Conservation (phyloP, 2,329 filamentous ascomycete genomes). For the Clonostachys sp. region DNA sequence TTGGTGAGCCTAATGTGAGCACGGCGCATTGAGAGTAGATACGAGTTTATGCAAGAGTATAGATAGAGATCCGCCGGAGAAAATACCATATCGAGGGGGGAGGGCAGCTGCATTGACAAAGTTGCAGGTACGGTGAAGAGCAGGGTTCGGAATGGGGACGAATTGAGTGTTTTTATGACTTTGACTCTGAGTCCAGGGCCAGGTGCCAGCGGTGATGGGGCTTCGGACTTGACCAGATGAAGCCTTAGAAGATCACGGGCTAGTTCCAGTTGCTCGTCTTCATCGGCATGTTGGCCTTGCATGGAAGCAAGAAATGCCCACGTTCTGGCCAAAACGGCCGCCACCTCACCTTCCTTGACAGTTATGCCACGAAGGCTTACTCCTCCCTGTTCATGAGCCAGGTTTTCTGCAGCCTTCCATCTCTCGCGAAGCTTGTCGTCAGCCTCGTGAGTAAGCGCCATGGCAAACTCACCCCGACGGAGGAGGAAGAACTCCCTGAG, state of each 20-base stretch:
- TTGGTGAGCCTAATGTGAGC: conserved; percentile 81
- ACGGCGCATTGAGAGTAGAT: conserved; percentile 78
- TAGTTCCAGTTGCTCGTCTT: conserved; percentile 79
- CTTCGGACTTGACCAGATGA: conserved; percentile 44
- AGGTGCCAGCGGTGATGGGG: conserved; percentile 19
- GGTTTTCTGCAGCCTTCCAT: conserved; percentile 59
- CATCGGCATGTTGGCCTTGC: conserved; percentile 64
- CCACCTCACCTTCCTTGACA: conserved; percentile 84
- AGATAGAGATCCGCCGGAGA: conserved; percentile 68
- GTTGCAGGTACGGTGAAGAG: conserved; percentile 70
- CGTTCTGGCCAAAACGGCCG: conserved; percentile 68
- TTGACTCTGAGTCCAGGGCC: conserved; percentile 27
- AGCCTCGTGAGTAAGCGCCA: conserved; percentile 79
- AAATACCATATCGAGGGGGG: conserved; percentile 85
- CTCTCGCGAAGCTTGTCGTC: conserved; percentile 74
- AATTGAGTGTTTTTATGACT: conserved; percentile 27
- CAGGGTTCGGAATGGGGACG: conserved; percentile 70
- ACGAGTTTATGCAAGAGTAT: conserved; percentile 84
- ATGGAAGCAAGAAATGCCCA: conserved; percentile 78
- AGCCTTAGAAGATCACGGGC: conserved; percentile 75
- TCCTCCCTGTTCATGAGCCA: conserved; percentile 53
- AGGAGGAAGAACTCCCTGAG: conserved; percentile 85
- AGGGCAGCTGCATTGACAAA: conserved; percentile 68
- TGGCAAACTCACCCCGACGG: conserved; percentile 84
- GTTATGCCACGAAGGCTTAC: conserved; percentile 32